phyloP scores from a whole-genome alignment of 108 stramenopile genomes.

The Pelagomonas calceolata region DNA sequence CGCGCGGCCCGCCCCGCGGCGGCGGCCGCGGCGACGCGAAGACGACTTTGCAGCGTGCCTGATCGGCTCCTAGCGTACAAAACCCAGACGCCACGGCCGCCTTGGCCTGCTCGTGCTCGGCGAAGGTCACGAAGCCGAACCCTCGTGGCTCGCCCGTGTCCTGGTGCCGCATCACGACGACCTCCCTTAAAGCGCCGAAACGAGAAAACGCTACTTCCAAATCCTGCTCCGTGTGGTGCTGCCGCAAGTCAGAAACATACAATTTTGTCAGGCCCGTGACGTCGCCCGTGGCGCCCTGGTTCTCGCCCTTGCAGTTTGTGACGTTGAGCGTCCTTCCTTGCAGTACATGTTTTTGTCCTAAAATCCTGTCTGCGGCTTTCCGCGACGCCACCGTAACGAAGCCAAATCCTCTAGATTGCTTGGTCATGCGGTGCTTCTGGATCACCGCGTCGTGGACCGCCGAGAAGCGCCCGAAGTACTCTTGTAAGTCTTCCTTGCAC shows the following conservation, averaged over 20 bases:
- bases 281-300: background rate
- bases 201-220: background rate
- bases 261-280: background rate
- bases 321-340: background rate
- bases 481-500: background rate
- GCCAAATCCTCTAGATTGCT: constrained; percentile 14
- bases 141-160: constrained; percentile 13
- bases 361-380: background rate
- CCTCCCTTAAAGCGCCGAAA: background rate
- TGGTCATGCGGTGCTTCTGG: constrained; percentile 14
- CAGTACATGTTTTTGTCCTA: background rate
- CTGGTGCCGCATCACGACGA: constrained; percentile 6
- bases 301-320: background rate
- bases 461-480: background rate
- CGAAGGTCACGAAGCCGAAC: constrained; percentile 18
- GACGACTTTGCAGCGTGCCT: too few species aligned
- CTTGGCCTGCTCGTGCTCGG: background rate
- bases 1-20: too few species aligned
- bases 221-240: background rate
- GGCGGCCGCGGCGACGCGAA: too few species aligned
- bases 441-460: constrained; percentile 1
- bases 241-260: background rate
- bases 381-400: constrained; percentile 2
- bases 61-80: too few species aligned
- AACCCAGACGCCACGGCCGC: background rate